A percentile compares a stretch with the other conserved stretches of the same genome.
These are phyloP conservation scores for Verticillium longisporum DNA, from an alignment of 2,329 filamentous ascomycete species.

Conservation along the genomic window DNA sequence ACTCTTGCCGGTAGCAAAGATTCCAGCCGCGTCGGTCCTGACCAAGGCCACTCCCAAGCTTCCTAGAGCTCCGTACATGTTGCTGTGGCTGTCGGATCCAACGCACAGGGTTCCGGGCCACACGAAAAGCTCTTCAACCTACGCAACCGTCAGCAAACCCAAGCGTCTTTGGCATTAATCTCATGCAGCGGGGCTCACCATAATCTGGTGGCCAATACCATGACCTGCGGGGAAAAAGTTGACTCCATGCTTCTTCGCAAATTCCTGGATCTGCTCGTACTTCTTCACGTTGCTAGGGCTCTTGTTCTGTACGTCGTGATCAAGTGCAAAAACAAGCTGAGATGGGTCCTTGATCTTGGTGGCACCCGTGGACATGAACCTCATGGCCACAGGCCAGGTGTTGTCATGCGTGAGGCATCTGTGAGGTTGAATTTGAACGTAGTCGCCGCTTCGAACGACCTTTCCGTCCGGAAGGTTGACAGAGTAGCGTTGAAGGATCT, in stretches of 20 bases:
- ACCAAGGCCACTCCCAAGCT: slow-evolving; percentile 77
- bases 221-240: slow-evolving; percentile 63
- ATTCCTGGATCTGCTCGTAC: slow-evolving; percentile 73
- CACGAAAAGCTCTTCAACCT: slow-evolving; percentile 66
- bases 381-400: slow-evolving; percentile 64
- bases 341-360: slow-evolving; percentile 61
- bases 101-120: slow-evolving; percentile 85
- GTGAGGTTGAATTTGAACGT: slow-evolving; percentile 65
- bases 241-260: slow-evolving; percentile 71
- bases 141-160: no score
- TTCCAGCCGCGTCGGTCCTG: slow-evolving; percentile 76
- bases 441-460: slow-evolving; percentile 72
- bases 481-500: slow-evolving; percentile 80
- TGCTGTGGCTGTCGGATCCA: slow-evolving; percentile 70
- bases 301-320: slow-evolving; percentile 87
- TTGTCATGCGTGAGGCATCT: slow-evolving; percentile 87
- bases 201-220: slow-evolving; percentile 87
- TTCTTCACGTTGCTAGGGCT: slow-evolving; percentile 73
- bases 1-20: slow-evolving; percentile 76
- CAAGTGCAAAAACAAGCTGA: slow-evolving; percentile 72
- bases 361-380: slow-evolving; percentile 76
- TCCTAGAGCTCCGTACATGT: slow-evolving; percentile 77
- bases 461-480: slow-evolving; percentile 72
- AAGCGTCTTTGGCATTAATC: no score
- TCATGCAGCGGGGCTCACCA: slow-evolving; percentile 33